Evolutionary conservation across 768 basidiomycete genomes (phyloP).

Genomic region (Termitomyces sp.): DNA sequence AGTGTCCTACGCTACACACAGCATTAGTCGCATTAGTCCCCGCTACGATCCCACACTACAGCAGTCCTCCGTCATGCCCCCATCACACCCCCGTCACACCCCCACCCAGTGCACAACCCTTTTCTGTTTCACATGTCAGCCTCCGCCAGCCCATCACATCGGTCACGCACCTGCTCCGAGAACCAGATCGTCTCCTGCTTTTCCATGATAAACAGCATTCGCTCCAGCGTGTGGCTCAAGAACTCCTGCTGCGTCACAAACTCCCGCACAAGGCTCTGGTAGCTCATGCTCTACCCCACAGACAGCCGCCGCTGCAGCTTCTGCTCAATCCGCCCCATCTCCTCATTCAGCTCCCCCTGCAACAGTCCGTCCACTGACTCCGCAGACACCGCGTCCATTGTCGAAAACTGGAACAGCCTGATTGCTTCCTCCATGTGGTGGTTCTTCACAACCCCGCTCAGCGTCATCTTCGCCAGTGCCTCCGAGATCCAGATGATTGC

Average conservation of each 20-base stretch:
- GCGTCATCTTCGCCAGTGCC: slow-evolving; percentile 89
- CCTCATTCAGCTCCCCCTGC: slow-evolving; percentile 87
- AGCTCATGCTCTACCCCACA: slow-evolving; percentile 96
- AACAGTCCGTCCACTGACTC: slow-evolving; percentile 92
- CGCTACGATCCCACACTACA: too few species aligned
- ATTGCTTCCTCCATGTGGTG: slow-evolving; percentile 98
- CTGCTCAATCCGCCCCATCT: slow-evolving; percentile 85
- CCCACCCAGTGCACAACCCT: too few species aligned
- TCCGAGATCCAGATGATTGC: slow-evolving; percentile 99
- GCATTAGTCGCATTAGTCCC: too few species aligned
- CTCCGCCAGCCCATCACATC: too few species aligned
- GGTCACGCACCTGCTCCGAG: too few species aligned
- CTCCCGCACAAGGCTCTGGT: slow-evolving; percentile 87
- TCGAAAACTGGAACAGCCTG: slow-evolving; percentile 95
- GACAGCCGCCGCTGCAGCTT: slow-evolving; percentile 80
- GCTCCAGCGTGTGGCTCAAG: slow-evolving; percentile 84
- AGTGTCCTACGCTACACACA: too few species aligned
- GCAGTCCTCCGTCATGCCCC: too few species aligned
- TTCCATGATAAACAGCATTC: slow-evolving; percentile 87
- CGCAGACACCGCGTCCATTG: slow-evolving; percentile 97
- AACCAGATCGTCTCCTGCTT: too few species aligned
- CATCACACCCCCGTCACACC: too few species aligned
- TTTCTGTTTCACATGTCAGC: too few species aligned
- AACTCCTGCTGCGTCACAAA: slow-evolving; percentile 93
- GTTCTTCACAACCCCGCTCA: slow-evolving; percentile 79